Conservation (phyloP, 108 stramenopile species). For the Epipyxis sp. region DNA sequence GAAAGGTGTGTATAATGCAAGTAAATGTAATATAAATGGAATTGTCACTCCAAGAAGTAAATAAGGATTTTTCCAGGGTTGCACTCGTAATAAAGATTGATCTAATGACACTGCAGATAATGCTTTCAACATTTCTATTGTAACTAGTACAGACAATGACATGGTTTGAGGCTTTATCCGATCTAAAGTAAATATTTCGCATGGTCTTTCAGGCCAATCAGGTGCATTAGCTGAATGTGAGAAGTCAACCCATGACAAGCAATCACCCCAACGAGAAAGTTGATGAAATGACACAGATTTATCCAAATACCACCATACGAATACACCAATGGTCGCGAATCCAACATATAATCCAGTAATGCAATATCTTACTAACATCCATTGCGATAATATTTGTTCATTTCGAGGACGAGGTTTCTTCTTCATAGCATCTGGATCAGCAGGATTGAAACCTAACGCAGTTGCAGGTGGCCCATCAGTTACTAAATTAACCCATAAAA, state of each 20-base stretch:
- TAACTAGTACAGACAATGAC: conserved; percentile 82
- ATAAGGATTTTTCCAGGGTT: conserved; percentile 80
- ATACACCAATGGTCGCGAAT: conserved; percentile 85
- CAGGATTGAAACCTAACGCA: conserved; percentile 94
- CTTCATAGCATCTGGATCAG: conserved; percentile 81
- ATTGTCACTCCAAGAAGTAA: conserved; percentile 79
- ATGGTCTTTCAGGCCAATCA: conserved; percentile 59
- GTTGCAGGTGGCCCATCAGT: conserved; percentile 98
- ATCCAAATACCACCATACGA: conserved; percentile 81
- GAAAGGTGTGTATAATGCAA: conserved; percentile 72
- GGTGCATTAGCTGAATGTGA: conserved; percentile 34
- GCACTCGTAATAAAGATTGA: conserved; percentile 74
- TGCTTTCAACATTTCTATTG: conserved; percentile 94
- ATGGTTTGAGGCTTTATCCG: conserved; percentile 62
- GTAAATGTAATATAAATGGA: conserved; percentile 79
- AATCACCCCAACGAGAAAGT: conserved; percentile 56
- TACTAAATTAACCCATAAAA: conserved; percentile 96
- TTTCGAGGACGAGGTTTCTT: conserved; percentile 77
- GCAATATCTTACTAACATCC: conserved; percentile 86
- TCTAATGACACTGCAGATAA: conserved; percentile 84
- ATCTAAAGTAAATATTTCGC: conserved; percentile 59
- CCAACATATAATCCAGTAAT: conserved; percentile 93
- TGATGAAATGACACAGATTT: conserved; percentile 49
- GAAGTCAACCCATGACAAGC: conserved; percentile 47
- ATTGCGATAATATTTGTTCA: conserved; percentile 89